Base-by-base conservation (phyloP, 2,329 filamentous ascomycete species). In the Verticillium dahliae region DNA sequence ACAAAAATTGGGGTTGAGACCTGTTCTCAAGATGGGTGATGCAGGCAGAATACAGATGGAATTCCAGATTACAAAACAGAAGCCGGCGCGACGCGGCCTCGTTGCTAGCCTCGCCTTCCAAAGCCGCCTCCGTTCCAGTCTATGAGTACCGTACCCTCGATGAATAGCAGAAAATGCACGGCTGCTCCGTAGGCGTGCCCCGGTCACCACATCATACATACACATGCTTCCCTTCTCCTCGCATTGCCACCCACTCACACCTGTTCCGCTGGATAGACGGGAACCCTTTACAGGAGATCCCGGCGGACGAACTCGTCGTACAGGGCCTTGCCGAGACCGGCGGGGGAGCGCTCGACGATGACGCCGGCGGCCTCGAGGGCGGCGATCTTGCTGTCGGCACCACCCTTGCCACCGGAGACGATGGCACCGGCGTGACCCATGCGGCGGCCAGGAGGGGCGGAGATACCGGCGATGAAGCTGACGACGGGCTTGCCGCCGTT, bases 341-440 rank as follows among this genome's bases (percentile, higher is more conserved):
- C 95, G 67, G 95, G 94, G 72, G 91, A 96, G 78, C 92, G 89
- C 88, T 98, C 94, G 68, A 99, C 95, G 71, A 97, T 86, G 71
- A 98, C 95, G 76, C 95, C 95, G 65, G 95, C 95, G 67, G 85
- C 85, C 83, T 98, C 90, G 64, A 99, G 88, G 65, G 95, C 95
- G 72, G 88, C 84, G 80, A 99, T 99, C 90, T 99, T 99, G 75
- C 92, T 96, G 81, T 98, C 92, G 67, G 95, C 95, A 75, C 92
- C 95, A 74, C 95, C 95, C 87, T 97, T 98, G 72, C 95, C 95
- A 71, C 95, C 95, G 69, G 91, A 92, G 68, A 99, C 94, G 75
- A 99, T 99, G 74, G 95, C 95, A 79, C 95, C 95, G 69, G 95
- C 95, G 85, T 99, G 95, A 70, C 95, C 95, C 95, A 98, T 99